Evolutionary conservation across 768 basidiomycete species (phyloP).

Genomic region (Panaeolus papilionaceus): DNA sequence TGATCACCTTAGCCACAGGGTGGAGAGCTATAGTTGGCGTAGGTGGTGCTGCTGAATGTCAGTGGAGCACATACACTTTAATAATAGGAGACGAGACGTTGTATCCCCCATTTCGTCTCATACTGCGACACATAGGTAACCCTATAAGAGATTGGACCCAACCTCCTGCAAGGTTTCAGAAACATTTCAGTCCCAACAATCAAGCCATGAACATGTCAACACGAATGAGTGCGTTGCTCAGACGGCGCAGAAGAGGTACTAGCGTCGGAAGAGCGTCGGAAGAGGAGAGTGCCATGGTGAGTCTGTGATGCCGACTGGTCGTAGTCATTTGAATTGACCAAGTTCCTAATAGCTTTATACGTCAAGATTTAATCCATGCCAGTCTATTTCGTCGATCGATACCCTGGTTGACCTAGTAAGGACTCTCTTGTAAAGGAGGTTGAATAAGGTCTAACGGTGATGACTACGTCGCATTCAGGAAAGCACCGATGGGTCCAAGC

Average conservation of each 20-base stretch:
- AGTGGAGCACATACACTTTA: neutral
- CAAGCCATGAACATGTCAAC: neutral
- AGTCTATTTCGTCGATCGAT: conserved; percentile 6
- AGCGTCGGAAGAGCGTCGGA: neutral
- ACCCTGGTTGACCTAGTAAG: neutral
- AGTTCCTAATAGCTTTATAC: neutral
- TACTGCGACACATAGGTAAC: neutral
- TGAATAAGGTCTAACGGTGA: neutral
- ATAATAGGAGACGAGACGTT: neutral
- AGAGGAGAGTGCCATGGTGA: neutral
- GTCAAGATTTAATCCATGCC: neutral
- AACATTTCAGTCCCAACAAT: neutral
- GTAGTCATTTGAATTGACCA: neutral
- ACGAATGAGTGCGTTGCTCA: neutral
- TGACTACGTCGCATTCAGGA: neutral
- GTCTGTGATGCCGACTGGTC: neutral
- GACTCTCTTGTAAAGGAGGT: neutral
- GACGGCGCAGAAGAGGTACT: neutral
- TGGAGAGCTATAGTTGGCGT: neutral
- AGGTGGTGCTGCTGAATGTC: neutral
- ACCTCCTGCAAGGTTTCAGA: conserved; percentile 2
- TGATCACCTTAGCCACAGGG: neutral
- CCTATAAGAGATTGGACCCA: conserved; percentile 9
- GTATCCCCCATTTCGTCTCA: conserved; percentile 4
- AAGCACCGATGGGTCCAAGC: conserved; percentile 3